Percentiles rank a stretch among this genome's conserved stretches.
Evolutionary conservation across 768 basidiomycete species (phyloP).

Genomic region (Omphalotus guepiniiformis): DNA sequence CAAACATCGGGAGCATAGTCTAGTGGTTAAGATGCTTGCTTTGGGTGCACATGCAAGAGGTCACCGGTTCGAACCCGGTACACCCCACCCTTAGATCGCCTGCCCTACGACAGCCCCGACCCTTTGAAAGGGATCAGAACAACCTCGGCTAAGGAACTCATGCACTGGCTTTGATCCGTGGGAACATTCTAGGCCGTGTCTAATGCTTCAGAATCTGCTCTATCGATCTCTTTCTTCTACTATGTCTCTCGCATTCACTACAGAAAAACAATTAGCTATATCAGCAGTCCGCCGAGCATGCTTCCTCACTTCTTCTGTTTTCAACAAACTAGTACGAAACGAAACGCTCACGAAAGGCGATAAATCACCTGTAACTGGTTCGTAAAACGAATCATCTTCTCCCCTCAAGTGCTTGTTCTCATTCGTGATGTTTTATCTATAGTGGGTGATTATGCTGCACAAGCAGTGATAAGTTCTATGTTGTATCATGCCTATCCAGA

Average conservation of each 20-base stretch:
- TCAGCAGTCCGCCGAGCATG: constrained; percentile 87
- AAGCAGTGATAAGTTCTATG: constrained; percentile 86
- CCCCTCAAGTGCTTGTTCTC: background rate
- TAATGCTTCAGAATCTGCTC: too few relatives aligned
- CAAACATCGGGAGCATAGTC: too few relatives aligned
- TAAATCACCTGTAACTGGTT: constrained; percentile 90
- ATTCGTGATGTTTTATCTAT: constrained; percentile 7
- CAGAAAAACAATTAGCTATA: constrained; percentile 79
- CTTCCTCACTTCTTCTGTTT: constrained; percentile 77
- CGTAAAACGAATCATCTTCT: constrained; percentile 14
- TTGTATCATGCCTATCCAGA: constrained; percentile 72
- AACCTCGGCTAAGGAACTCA: too few relatives aligned
- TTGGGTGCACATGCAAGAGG: too few relatives aligned
- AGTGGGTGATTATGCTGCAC: constrained; percentile 95
- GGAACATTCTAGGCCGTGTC: too few relatives aligned
- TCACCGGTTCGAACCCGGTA: too few relatives aligned
- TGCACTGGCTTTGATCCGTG: too few relatives aligned
- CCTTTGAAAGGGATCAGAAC: too few relatives aligned
- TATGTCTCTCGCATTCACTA: constrained; percentile 53
- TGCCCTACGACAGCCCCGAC: too few relatives aligned
- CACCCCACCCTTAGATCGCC: too few relatives aligned
- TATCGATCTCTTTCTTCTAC: too few relatives aligned
- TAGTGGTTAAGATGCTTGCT: too few relatives aligned
- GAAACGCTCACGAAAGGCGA: constrained; percentile 90
- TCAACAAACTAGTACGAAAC: constrained; percentile 76